These are phyloP conservation scores for Aquilaria sinensis DNA, from an alignment of 345 rosid species.

Conservation along the genomic window DNA sequence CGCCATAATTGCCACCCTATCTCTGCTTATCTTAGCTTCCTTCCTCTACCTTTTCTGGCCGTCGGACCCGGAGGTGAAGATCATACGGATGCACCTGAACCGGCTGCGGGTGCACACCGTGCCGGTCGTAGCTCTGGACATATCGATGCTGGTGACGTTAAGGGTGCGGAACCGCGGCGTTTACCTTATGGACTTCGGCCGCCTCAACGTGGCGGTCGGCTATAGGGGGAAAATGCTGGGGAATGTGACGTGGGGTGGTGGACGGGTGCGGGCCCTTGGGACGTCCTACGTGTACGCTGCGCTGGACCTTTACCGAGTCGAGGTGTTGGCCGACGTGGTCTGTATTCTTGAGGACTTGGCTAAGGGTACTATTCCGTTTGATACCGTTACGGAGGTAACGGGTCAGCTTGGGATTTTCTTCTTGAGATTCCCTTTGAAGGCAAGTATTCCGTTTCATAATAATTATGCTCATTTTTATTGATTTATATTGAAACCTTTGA, in stretches of 20 bases:
- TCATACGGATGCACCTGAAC: slow-evolving; percentile 43
- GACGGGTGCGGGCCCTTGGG: slow-evolving; percentile 57
- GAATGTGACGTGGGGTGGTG: slow-evolving; percentile 46
- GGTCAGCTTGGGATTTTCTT: slow-evolving; percentile 55
- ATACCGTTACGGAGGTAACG: slow-evolving; percentile 48
- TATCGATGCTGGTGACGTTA: slow-evolving; percentile 44
- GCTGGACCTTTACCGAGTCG: slow-evolving; percentile 50
- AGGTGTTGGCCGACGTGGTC: slow-evolving; percentile 49
- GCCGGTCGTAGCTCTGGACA: slow-evolving; percentile 44
- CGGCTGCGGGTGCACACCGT: slow-evolving; percentile 40
- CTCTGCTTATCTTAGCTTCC: slow-evolving; percentile 31
- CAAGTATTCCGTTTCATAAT: slow-evolving; percentile 15
- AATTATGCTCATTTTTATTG: neutral
- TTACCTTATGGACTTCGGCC: slow-evolving; percentile 54
- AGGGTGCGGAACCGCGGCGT: slow-evolving; percentile 62
- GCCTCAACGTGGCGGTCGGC: slow-evolving; percentile 43
- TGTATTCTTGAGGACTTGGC: slow-evolving; percentile 49
- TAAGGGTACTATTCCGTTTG: slow-evolving; percentile 37
- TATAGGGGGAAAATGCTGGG: slow-evolving; percentile 76
- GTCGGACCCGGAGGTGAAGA: slow-evolving; percentile 54
- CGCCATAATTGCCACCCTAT: slow-evolving; percentile 21
- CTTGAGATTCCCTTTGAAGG: slow-evolving; percentile 61
- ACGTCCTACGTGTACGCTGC: slow-evolving; percentile 63
- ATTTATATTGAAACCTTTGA: neutral
- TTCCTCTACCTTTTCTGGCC: slow-evolving; percentile 59